These are phyloP conservation scores for Phytophthora cryptogea DNA, from an alignment of 352 stramenopile species.

Conservation along the genomic window DNA sequence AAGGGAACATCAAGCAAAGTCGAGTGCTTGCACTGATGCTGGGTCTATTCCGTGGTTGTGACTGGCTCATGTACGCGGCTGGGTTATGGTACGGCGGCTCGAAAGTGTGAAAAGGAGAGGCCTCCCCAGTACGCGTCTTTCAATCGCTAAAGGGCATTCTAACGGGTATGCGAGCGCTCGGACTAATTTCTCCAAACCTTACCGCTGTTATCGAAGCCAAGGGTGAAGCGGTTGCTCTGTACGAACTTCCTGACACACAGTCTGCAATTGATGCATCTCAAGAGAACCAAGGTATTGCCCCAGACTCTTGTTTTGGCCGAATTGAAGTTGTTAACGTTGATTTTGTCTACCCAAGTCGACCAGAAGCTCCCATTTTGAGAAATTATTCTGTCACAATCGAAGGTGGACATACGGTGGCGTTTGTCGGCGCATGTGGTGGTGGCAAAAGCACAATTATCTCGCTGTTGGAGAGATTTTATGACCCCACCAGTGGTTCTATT, in stretches of 20 bases:
- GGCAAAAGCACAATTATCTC: conserved; percentile 39
- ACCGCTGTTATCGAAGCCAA: conserved; percentile 24
- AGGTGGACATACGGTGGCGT: conserved; percentile 16
- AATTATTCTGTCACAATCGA: conserved; percentile 24
- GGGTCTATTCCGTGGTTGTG: conserved; percentile 25
- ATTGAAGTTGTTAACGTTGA: conserved; percentile 53
- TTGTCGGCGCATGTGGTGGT: conserved; percentile 21
- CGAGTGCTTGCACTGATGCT: conserved; percentile 23
- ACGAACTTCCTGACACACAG: conserved; percentile 37
- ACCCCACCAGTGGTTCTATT: conserved; percentile 60
- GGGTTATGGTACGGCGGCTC: conserved; percentile 30
- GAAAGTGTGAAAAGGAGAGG: conserved; percentile 24
- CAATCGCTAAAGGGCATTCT: conserved; percentile 34
- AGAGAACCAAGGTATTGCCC: conserved; percentile 22
- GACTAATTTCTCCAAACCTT: conserved; percentile 35
- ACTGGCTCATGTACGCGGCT: conserved; percentile 23
- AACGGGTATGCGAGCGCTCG: conserved; percentile 28
- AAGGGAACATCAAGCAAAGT: conserved; percentile 19
- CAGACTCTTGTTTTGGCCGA: conserved; percentile 28
- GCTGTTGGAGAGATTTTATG: conserved; percentile 76
- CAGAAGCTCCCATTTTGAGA: conserved; percentile 18
- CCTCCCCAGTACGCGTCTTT: conserved; percentile 26
- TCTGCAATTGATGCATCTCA: conserved; percentile 41
- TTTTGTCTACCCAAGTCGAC: conserved; percentile 68
- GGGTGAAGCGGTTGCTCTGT: conserved; percentile 27